A percentile compares a stretch with the other conserved stretches of the same genome.
Evolutionary conservation across 495 filamentous ascomycete species (phyloP).

Genomic region (Aspergillus avenaceus): DNA sequence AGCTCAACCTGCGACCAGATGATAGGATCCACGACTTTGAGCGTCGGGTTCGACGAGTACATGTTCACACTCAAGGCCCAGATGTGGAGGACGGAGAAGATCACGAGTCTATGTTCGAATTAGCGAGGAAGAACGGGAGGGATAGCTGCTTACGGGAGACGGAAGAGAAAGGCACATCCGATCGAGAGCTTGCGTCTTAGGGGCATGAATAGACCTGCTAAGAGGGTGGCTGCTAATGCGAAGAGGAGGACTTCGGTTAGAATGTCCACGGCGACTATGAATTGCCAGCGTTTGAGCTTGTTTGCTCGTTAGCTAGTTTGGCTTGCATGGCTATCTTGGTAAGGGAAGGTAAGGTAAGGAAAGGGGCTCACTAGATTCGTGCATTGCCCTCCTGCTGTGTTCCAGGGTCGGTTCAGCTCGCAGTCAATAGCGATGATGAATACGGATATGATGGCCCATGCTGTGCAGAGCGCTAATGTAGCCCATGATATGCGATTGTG

Average conservation of each 20-base stretch:
- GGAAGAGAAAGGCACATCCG: constrained; percentile 41
- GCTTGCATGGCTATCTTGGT: too few relatives aligned
- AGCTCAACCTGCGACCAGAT: constrained; percentile 44
- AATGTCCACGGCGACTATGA: constrained; percentile 38
- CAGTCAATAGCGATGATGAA: constrained; percentile 37
- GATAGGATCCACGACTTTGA: constrained; percentile 29
- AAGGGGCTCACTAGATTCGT: constrained; percentile 28
- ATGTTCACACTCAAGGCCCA: constrained; percentile 19
- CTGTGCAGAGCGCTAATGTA: constrained; percentile 29
- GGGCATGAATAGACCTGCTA: constrained; percentile 37
- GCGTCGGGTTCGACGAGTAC: constrained; percentile 27
- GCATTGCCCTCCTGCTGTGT: constrained; percentile 28
- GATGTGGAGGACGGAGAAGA: constrained; percentile 22
- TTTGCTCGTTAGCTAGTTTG: too few relatives aligned
- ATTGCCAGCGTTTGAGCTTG: constrained; percentile 40
- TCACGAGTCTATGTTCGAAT: constrained; percentile 28
- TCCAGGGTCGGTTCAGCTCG: constrained; percentile 37
- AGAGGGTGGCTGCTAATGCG: constrained; percentile 32
- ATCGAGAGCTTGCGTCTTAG: constrained; percentile 38
- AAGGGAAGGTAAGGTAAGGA: not conserved
- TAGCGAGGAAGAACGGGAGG: not conserved
- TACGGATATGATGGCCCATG: constrained; percentile 33
- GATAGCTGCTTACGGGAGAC: constrained; percentile 34
- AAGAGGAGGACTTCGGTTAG: constrained; percentile 40
- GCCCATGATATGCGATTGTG: constrained; percentile 36